Evolutionary conservation across 305 asterid species (phyloP).

Genomic region (Solanum hybrid): DNA sequence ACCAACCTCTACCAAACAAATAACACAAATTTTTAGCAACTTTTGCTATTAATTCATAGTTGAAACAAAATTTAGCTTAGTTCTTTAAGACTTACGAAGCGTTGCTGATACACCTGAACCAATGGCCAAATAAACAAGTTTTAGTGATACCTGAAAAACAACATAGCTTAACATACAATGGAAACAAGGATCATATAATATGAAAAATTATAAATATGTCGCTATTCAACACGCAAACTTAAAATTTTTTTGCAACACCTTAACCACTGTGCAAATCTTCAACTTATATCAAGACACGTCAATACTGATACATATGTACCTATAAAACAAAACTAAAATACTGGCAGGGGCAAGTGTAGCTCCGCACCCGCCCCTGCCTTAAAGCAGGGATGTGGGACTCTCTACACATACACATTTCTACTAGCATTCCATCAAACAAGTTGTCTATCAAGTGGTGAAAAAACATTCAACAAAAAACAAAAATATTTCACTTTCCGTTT

Average conservation of each 20-base stretch:
- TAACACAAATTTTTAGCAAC: neutral
- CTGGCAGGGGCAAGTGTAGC: neutral
- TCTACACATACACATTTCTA: neutral
- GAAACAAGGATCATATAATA: neutral
- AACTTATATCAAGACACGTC: neutral
- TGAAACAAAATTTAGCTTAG: neutral
- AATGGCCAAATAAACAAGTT: conserved; percentile 48
- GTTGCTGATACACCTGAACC: conserved; percentile 53
- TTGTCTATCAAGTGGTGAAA: neutral
- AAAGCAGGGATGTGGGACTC: neutral
- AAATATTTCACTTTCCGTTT: neutral
- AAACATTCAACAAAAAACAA: neutral
- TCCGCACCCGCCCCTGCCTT: neutral
- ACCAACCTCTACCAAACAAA: conserved; percentile 31
- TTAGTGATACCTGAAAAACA: conserved; percentile 15
- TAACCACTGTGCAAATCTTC: neutral
- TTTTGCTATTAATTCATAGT: neutral
- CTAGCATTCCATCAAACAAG: neutral
- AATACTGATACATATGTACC: neutral
- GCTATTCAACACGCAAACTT: no score
- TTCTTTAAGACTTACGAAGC: conserved; percentile 32
- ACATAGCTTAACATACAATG: neutral
- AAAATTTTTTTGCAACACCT: neutral
- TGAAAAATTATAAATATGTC: neutral
- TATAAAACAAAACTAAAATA: neutral